These are phyloP conservation scores for Limnanthes douglasii DNA, from an alignment of 345 rosid species.

Conservation along the genomic window DNA sequence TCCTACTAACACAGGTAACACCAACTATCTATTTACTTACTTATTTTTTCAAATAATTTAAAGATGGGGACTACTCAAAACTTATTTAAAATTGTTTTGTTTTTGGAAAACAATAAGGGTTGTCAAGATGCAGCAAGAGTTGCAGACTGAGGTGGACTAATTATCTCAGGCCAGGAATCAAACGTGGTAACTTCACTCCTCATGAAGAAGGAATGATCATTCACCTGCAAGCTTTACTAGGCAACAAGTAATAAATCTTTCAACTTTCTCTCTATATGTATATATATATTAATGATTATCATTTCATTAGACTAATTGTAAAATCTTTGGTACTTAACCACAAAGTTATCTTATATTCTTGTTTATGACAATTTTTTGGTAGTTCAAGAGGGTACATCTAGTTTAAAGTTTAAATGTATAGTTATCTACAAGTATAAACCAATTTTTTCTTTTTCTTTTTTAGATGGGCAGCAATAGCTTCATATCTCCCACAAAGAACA, in stretches of 20 bases:
- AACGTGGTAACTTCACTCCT: slow-evolving; percentile 89
- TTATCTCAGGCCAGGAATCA: slow-evolving; percentile 95
- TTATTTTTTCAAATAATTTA: neutral
- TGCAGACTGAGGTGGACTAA: slow-evolving; percentile 99
- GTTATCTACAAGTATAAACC: neutral
- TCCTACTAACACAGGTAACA: slow-evolving; percentile 76
- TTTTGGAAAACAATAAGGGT: slow-evolving; percentile 23
- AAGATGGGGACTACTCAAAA: neutral
- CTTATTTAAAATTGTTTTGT: neutral
- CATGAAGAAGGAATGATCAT: slow-evolving; percentile 98
- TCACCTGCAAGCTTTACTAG: slow-evolving; percentile 96
- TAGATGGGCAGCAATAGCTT: slow-evolving; percentile 99
- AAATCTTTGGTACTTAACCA: slow-evolving; percentile 7
- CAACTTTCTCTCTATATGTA: slow-evolving; percentile 8
- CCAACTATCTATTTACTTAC: neutral
- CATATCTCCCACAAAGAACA: slow-evolving; percentile 90
- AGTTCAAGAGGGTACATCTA: neutral
- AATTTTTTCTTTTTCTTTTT: neutral
- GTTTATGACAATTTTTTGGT: neutral
- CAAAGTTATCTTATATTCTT: slow-evolving; percentile 5
- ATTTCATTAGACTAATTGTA: neutral
- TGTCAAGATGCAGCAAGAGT: slow-evolving; percentile 93
- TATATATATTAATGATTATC: neutral
- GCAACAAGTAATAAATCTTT: slow-evolving; percentile 78
- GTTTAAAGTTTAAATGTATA: neutral